Evolutionary conservation across 164 flowering plant genomes (phyloP).

Genomic region (Stephania yunnanensis): DNA sequence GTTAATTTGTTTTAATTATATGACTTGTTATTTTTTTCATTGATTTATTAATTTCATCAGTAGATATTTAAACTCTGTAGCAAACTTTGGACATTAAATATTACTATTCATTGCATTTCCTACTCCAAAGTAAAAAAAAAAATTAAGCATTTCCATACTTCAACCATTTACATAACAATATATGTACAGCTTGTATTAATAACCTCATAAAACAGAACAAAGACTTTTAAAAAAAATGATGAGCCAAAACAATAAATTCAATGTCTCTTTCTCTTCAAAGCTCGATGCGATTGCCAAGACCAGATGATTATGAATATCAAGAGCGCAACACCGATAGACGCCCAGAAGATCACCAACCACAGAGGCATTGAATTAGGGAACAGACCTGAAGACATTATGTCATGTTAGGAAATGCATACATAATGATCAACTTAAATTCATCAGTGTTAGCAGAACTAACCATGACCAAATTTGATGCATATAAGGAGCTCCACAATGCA

Average conservation of each 20-base stretch:
- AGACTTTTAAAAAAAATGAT: conserved; percentile 29
- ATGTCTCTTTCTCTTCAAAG: conserved; percentile 48
- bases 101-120: background rate
- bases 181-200: conserved; percentile 45
- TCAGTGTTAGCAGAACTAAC: conserved; percentile 26
- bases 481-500: conserved; percentile 96
- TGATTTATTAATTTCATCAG: too few species aligned
- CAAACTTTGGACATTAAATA: too few species aligned
- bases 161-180: conserved; percentile 45
- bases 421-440: background rate
- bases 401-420: background rate
- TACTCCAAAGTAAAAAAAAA: background rate
- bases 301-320: conserved; percentile 49
- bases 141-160: background rate
- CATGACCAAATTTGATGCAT: conserved; percentile 97
- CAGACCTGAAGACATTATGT: conserved; percentile 42
- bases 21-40: too few species aligned
- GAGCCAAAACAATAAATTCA: conserved; percentile 23
- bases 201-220: conserved; percentile 13
- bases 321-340: conserved; percentile 38
- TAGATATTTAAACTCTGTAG: too few species aligned
- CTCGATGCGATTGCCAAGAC: conserved; percentile 72
- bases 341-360: conserved; percentile 78
- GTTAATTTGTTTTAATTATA: too few species aligned
- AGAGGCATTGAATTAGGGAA: conserved; percentile 81